Base-by-base conservation (phyloP, 2,329 filamentous ascomycete species). In the Pseudogymnoascus sp. region DNA sequence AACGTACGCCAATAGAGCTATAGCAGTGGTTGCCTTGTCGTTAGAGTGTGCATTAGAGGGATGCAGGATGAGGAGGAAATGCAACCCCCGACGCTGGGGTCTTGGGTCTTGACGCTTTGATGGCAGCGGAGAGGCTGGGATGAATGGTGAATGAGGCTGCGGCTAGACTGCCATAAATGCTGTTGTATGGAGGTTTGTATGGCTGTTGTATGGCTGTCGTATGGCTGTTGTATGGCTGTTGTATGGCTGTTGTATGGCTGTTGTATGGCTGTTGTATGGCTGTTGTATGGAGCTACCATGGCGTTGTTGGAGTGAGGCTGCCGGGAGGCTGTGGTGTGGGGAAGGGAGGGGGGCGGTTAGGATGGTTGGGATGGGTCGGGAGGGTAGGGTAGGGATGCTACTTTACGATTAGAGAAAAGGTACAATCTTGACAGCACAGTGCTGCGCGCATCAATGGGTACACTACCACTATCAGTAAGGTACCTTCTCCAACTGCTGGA, bases 51-150 rank as follows among this genome's bases (percentile, higher is more conserved):
- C 50, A 56, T 33, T 56, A 33, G 50, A 16, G 35, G 28, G 50
- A 22, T 33, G n/a, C 50, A 56, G 50, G 50, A 33, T 56, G 50
- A 56, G 50, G 50, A 56, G 24, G 43, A 53, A 26, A 56, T 35
- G 50, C 16, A 35, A 33, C 50, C 14, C 16, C 22, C 11, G 11
- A 12, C 28, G 10, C 50, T 56, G 6, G 38, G n/a, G 37, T 38
- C 16, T 41, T 41, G 38, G n/a, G 8, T 38, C 10, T 22, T 43
- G 40, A 2, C 4, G 14, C 16, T 3, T 53, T 28, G 46, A 28
- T 10, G 24, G 46, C 14, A 28, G 14, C 6, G 3, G 14, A 46
- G 38, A 38, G 16, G 3, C 7, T 26, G 41, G 22, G 28, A 56
- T 12, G 50, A 11, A 56, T 7, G n/a, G 12, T 35, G 50, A 56